A percentile compares a stretch with the other conserved stretches of the same genome.
Evolutionary conservation across 1,284 basidiomycete genomes (phyloP).

Genomic region (Cutaneotrichosporon daszewskae): DNA sequence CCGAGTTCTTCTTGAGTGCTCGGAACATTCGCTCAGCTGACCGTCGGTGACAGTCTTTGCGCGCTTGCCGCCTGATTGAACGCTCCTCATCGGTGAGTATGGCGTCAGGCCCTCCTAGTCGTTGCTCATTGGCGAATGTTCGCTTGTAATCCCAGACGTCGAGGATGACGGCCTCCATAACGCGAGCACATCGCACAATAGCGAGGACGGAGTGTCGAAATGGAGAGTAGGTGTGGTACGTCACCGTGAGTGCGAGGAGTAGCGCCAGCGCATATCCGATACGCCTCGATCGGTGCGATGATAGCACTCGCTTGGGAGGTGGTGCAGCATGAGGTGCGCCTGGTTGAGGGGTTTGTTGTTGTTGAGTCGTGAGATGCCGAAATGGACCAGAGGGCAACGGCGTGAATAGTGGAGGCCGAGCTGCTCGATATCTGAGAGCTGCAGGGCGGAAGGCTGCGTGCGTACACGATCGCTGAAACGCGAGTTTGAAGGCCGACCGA

Average conservation of each 20-base stretch:
- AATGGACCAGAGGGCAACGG: too few species aligned
- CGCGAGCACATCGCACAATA: slow-evolving; percentile 61
- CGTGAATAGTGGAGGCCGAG: too few species aligned
- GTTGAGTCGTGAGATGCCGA: too few species aligned
- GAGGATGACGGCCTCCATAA: slow-evolving; percentile 50
- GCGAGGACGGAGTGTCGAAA: slow-evolving; percentile 50
- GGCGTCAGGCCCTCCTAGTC: slow-evolving; percentile 22
- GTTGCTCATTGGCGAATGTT: slow-evolving; percentile 56
- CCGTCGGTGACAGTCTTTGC: slow-evolving; percentile 71
- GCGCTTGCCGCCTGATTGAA: slow-evolving; percentile 53
- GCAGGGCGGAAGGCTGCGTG: too few species aligned
- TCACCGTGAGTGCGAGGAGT: slow-evolving; percentile 29
- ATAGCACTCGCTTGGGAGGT: too few species aligned
- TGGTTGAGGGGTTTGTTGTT: too few species aligned
- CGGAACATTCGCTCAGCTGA: slow-evolving; percentile 70
- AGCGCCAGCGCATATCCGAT: slow-evolving; percentile 22
- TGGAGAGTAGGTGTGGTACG: slow-evolving; percentile 48
- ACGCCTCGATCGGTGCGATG: too few species aligned
- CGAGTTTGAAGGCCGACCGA: too few species aligned
- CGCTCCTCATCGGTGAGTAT: slow-evolving; percentile 51
- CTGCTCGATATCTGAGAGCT: too few species aligned
- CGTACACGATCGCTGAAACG: too few species aligned
- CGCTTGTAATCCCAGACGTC: slow-evolving; percentile 77
- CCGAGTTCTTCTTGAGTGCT: slow-evolving; percentile 79
- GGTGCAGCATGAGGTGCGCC: too few species aligned